These are phyloP conservation scores for Monosporascus sp. DNA, from an alignment of 2,329 filamentous ascomycete species.

Conservation along the genomic window DNA sequence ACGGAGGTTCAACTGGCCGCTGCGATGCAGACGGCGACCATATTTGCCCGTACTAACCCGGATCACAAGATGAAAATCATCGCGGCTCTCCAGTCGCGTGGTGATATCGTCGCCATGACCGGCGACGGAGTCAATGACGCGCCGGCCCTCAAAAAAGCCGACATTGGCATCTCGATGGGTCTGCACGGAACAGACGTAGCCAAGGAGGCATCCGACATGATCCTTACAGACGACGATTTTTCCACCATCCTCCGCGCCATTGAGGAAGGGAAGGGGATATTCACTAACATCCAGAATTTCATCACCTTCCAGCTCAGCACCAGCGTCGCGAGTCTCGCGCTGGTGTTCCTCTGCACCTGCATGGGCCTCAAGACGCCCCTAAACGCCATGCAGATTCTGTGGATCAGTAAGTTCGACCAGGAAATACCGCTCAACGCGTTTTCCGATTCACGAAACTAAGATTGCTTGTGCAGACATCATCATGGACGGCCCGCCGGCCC, in stretches of 20 bases:
- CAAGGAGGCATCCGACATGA: constrained; percentile 94
- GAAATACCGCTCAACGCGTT: neutral
- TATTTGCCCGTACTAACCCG: constrained; percentile 93
- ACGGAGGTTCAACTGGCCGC: constrained; percentile 76
- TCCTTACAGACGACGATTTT: constrained; percentile 83
- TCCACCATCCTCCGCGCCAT: constrained; percentile 91
- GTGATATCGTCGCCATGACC: constrained; percentile 98
- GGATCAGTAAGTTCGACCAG: constrained; percentile 75
- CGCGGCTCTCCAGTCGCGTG: constrained; percentile 79
- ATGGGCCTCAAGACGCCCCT: constrained; percentile 92
- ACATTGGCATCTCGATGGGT: constrained; percentile 98
- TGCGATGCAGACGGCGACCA: constrained; percentile 82
- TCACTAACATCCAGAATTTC: constrained; percentile 99
- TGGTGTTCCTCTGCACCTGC: constrained; percentile 88
- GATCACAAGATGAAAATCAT: constrained; percentile 99
- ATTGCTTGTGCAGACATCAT: constrained; percentile 70
- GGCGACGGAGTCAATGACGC: constrained; percentile 98
- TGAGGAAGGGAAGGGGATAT: constrained; percentile 98
- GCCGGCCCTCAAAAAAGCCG: constrained; percentile 90
- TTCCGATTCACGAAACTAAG: neutral
- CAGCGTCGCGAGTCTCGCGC: constrained; percentile 83
- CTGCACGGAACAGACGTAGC: constrained; percentile 92
- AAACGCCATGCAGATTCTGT: constrained; percentile 99
- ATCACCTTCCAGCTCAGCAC: constrained; percentile 97
- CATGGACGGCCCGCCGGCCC: constrained; percentile 97